Evolutionary conservation across 441 rosid species (phyloP), one percentile per base, ranked within the genome.

Genomic region (Pelargonium cotyledonis): DNA sequence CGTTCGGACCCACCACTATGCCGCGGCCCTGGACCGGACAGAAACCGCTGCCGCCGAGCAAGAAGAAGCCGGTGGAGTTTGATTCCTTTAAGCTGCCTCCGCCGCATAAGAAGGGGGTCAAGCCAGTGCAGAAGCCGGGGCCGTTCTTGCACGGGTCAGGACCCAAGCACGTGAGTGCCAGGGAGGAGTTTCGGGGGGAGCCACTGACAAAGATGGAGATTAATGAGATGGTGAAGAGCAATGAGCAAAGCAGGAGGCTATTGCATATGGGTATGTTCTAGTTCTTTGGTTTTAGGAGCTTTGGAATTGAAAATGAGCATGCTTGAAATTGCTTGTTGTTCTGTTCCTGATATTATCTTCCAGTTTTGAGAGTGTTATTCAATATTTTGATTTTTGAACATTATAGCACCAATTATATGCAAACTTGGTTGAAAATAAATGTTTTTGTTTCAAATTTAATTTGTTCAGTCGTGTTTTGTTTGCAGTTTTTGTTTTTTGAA

Each of bases 11-110:
- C 14, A 79, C 87, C 35, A 87, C 96, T 6, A 86, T 86, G 85
- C 72, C 80, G 23, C 79, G 98, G 76, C 98, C 97, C 15, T 94
- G 97, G 98, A 94, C 97, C 0, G 98, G 97, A 35, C 78, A 91
- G 66, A 89, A 95, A 3, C 97, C 97, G 65, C 68, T 85, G 66
- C 95, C 90, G 11, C 82, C 88, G 18, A 84, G 91, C 67, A 85
- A 87, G 77, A 88, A 89, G 73, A 83, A 87, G 74, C 75, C 85
- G 81, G 84, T 76, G 73, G 97, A 91, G 63, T 94, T 94, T 65
- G 98, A 94, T 77, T 91, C 98, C 3, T 94, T 94, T n/a, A 66
- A 62, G 63, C 75, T 89, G 77, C 98, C 98, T 2, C 96, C 96
- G 1, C 76, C 81, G 8, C 77, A 83, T 53, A 89, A 85, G 87